phyloP scores from a whole-genome alignment of 2,329 filamentous ascomycete species.

The Penicillium psychrosexuale region DNA sequence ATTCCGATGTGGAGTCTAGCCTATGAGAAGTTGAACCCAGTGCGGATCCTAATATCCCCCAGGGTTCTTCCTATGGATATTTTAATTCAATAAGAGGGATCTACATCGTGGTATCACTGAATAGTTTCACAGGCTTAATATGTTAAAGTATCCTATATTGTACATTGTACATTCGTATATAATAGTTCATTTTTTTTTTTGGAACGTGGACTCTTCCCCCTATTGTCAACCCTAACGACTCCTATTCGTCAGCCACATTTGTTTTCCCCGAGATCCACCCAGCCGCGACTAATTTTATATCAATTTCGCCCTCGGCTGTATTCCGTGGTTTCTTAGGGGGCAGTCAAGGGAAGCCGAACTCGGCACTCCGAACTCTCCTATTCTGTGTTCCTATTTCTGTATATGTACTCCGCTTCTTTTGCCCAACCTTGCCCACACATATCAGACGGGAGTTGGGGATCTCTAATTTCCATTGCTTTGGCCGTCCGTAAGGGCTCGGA shows the following conservation, averaged over 20 bases:
- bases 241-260: background rate
- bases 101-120: background rate
- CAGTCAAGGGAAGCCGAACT: background rate
- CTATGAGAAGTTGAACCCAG: background rate
- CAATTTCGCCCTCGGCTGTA: background rate
- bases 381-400: background rate
- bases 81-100: background rate
- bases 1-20: background rate
- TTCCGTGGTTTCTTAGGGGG: background rate
- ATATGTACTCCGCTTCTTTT: background rate
- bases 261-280: background rate
- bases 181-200: background rate
- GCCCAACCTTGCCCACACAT: background rate
- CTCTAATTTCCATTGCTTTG: background rate
- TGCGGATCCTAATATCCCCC: conserved; percentile 3
- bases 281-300: background rate
- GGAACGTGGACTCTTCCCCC: background rate
- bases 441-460: background rate
- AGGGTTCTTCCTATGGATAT: background rate
- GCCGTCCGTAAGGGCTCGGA: background rate
- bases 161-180: background rate
- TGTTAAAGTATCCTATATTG: background rate
- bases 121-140: background rate
- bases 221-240: background rate
- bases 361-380: background rate